Conservation (phyloP, 2,329 filamentous ascomycete genomes). For the Grosmannia penicillata region DNA sequence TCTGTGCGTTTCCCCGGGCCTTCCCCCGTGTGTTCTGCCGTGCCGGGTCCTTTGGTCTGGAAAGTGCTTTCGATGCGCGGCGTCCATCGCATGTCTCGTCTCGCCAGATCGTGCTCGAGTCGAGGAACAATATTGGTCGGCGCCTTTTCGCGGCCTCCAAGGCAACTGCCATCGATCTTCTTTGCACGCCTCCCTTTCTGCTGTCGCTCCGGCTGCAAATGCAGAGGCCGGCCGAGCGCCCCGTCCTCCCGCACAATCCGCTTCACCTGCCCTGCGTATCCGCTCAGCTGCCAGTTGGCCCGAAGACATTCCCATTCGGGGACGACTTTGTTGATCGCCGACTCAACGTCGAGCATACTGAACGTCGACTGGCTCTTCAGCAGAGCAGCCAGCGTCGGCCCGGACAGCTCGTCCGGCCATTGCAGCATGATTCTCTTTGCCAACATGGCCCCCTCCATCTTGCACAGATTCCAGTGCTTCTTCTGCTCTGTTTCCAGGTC, state of each 20-base stretch:
- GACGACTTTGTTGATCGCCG: conserved; percentile 23
- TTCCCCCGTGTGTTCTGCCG: too few relatives aligned
- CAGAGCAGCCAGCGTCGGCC: not conserved
- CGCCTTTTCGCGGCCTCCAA: not conserved
- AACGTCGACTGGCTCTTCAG: not conserved
- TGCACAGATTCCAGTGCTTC: not conserved
- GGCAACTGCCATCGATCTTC: not conserved
- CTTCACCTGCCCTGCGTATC: conserved; percentile 29
- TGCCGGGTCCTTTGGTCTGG: not conserved
- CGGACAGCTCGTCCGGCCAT: not conserved
- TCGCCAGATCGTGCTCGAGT: not conserved
- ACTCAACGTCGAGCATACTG: conserved; percentile 20
- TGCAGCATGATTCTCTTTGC: not conserved
- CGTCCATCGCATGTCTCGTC: not conserved
- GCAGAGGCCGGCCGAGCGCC: not conserved
- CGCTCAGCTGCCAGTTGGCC: conserved; percentile 28
- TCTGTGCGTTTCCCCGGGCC: too few relatives aligned
- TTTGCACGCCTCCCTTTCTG: too few relatives aligned
- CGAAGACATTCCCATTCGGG: conserved; percentile 32
- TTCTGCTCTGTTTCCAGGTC: not conserved
- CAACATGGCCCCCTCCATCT: not conserved
- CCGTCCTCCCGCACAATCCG: conserved; percentile 14
- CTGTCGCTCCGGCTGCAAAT: not conserved
- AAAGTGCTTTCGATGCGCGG: not conserved
- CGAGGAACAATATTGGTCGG: not conserved